Evolutionary conservation across 2,329 filamentous ascomycete species (phyloP).

Genomic region (Xylariaceae sp.): DNA sequence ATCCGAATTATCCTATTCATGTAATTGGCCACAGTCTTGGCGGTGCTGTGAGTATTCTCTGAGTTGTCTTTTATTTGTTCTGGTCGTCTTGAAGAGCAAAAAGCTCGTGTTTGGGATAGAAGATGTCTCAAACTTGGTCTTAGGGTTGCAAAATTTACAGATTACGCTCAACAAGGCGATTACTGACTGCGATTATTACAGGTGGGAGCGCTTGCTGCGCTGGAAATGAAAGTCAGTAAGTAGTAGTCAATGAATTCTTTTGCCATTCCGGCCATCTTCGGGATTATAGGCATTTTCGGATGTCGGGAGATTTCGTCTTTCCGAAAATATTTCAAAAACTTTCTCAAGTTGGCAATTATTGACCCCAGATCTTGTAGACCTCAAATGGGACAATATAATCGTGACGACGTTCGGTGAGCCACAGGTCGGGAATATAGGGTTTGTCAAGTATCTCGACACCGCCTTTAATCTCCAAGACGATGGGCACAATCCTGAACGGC

Average conservation of each 20-base stretch:
- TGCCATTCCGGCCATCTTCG: not conserved
- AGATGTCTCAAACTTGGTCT: no score
- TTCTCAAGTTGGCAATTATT: not conserved
- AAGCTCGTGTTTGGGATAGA: no score
- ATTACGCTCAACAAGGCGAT: not conserved
- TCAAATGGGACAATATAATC: constrained; percentile 68
- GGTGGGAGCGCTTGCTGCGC: constrained; percentile 62
- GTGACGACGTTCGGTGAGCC: constrained; percentile 95
- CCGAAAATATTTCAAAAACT: not conserved
- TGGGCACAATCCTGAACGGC: constrained; percentile 32
- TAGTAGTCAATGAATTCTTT: not conserved
- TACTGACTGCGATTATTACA: not conserved
- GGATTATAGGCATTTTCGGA: not conserved
- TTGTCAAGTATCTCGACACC: constrained; percentile 53
- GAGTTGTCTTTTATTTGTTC: not conserved
- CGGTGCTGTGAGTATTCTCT: constrained; percentile 69
- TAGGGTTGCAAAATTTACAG: not conserved
- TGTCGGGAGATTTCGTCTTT: not conserved
- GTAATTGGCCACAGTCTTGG: constrained; percentile 90
- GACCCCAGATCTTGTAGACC: constrained; percentile 16
- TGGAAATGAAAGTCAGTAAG: constrained; percentile 65
- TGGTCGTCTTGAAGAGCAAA: not conserved
- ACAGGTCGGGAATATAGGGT: constrained; percentile 54
- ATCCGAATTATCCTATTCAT: constrained; percentile 69
- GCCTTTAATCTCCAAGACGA: constrained; percentile 45